These are phyloP conservation scores for Boletus smithii DNA, from an alignment of 1,284 basidiomycete genomes.

Conservation along the genomic window DNA sequence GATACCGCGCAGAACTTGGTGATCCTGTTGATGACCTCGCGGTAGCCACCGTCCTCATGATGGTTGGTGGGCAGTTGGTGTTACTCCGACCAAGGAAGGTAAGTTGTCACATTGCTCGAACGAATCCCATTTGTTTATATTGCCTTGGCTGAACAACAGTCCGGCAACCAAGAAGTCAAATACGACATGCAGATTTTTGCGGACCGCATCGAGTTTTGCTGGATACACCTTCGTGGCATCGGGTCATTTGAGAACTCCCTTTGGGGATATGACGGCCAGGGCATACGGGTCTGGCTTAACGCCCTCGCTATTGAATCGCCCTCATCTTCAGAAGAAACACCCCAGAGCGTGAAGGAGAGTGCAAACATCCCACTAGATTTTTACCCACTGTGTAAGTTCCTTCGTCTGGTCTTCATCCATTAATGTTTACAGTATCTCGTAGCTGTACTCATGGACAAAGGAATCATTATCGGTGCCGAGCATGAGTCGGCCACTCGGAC, in stretches of 20 bases:
- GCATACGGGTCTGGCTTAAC: conserved; percentile 93
- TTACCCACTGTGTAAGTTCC: conserved; percentile 85
- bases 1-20: conserved; percentile 65
- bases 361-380: conserved; percentile 90
- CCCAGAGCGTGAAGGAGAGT: conserved; percentile 83
- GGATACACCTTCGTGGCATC: conserved; percentile 94
- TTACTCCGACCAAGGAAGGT: conserved; percentile 83
- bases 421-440: conserved; percentile 6
- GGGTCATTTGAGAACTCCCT: conserved; percentile 93
- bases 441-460: conserved; percentile 98
- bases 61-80: conserved; percentile 91
- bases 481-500: conserved; percentile 77
- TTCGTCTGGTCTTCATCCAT: conserved; percentile 4
- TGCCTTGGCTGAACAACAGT: conserved; percentile 39
- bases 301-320: conserved; percentile 82
- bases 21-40: conserved; percentile 93
- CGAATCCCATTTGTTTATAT: conserved; percentile 4
- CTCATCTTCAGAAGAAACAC: conserved; percentile 39
- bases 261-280: conserved; percentile 94
- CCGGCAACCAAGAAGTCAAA: conserved; percentile 85
- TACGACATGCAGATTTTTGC: conserved; percentile 98
- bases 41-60: conserved; percentile 93
- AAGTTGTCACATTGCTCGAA: conserved; percentile 3
- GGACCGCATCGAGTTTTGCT: conserved; percentile 95
- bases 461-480: conserved; percentile 95